phyloP scores from a whole-genome alignment of 768 basidiomycete genomes.

The Lactarius pseudohatsudake region DNA sequence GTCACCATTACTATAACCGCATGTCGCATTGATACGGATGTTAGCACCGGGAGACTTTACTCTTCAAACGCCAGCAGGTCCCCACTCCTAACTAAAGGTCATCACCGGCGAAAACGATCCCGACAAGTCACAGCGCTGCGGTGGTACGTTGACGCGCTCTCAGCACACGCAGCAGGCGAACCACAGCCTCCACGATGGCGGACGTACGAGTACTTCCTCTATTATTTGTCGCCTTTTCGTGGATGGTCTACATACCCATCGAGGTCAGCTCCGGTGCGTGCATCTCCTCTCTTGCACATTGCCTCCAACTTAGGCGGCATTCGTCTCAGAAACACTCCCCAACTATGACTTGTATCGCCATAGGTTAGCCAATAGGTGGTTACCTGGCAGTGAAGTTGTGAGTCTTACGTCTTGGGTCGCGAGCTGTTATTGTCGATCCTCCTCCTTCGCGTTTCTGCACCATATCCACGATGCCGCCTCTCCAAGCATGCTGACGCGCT shows the following conservation, averaged over 20 bases:
- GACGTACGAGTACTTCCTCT: slow-evolving; percentile 77
- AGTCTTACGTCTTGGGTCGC: slow-evolving; percentile 2
- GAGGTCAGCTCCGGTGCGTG: slow-evolving; percentile 71
- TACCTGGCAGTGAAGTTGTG: slow-evolving; percentile 77
- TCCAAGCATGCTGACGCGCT: neutral
- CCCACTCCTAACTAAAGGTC: slow-evolving; percentile 18
- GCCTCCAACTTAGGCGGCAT: slow-evolving; percentile 13
- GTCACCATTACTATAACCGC: neutral
- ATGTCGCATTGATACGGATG: slow-evolving; percentile 14
- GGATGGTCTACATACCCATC: slow-evolving; percentile 77
- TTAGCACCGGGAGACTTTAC: slow-evolving; percentile 30
- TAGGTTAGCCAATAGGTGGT: slow-evolving; percentile 72
- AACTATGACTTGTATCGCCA: slow-evolving; percentile 65
- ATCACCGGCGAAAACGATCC: slow-evolving; percentile 8
- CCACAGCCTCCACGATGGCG: slow-evolving; percentile 62
- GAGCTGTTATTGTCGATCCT: neutral
- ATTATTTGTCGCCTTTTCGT: slow-evolving; percentile 62
- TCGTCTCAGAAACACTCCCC: slow-evolving; percentile 58
- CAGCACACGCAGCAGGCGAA: slow-evolving; percentile 36
- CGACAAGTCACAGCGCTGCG: slow-evolving; percentile 15
- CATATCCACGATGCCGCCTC: too few relatives aligned
- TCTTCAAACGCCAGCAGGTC: slow-evolving; percentile 35
- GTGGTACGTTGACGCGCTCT: slow-evolving; percentile 51
- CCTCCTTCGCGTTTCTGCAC: too few relatives aligned
- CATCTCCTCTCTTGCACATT: neutral